Base-by-base conservation (phyloP, 495 filamentous ascomycete genomes). In the Penicillium tannophilum region DNA sequence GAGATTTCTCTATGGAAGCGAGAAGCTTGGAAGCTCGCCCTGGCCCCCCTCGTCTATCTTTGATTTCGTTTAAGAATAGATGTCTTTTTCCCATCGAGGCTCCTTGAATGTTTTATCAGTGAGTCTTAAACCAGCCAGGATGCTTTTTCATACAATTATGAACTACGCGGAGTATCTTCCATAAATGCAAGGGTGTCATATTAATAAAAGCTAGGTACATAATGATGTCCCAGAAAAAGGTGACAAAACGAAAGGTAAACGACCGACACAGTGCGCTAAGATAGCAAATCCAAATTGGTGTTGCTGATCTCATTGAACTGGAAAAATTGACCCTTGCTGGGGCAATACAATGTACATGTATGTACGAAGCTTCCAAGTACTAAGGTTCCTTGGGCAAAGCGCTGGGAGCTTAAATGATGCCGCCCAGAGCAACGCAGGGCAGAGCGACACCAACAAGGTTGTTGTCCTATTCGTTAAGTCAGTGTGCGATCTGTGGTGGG, bases 361-460 rank as follows among this genome's bases (percentile, higher is more conserved):
- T 62, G 55, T 60, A 44, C 33, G 10, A 49, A 10, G 9, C 24
- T 54, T 26, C 23, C 24, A 31, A 8, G n/a, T 49, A 33, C 39
- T n/a, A n/a, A 16, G 16, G 2, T 28, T 49, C 46, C 10, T 28
- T 30, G 46, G 11, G 11, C 17, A 44, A 20, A 30, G 35, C 12
- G 3, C 6, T 23, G 9, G 35, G 20, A 20, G 45, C 62, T 76
- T 81, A 81, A 42, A 81, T 49, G 46, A 79, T 49, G 46, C 71
- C 63, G 56, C 72, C 67, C 30, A 79, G 72, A 43, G 76, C 75
- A 59, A 79, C 58, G 62, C 77, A 80, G 50, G 78, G 76, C 45
- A 77, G 45, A 17, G 72, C 76, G 48, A 81, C 67, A 47, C 78
- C 78, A 64, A 79, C 60, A 16, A 80, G 65, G 46, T 75, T 71